These are phyloP conservation scores for Thielaviopsis euricoi DNA, from an alignment of 2,329 filamentous ascomycete species.

Conservation along the genomic window DNA sequence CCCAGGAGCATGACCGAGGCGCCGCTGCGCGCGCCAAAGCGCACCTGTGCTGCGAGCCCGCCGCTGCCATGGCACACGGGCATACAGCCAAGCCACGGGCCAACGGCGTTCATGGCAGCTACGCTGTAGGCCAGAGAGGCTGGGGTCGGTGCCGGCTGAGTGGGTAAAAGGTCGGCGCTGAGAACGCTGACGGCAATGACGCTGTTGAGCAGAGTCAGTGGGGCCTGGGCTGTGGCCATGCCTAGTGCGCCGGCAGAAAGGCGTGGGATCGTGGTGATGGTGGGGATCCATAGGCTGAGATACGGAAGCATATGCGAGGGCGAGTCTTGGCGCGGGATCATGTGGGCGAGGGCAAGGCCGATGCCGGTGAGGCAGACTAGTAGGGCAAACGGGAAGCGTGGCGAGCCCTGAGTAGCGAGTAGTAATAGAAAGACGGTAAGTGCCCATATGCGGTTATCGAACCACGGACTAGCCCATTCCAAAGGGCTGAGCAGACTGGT, in stretches of 20 bases:
- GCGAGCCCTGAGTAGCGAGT: conserved; percentile 47
- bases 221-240: conserved; percentile 71
- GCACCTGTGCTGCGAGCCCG: conserved; percentile 75
- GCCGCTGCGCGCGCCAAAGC: conserved; percentile 81
- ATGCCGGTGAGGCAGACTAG: conserved; percentile 54
- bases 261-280: conserved; percentile 22
- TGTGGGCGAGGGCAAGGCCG: conserved; percentile 37
- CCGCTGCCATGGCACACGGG: conserved; percentile 88
- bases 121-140: conserved; percentile 71
- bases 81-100: conserved; percentile 90
- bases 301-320: conserved; percentile 25
- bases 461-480: conserved; percentile 48
- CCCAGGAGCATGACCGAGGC: conserved; percentile 71
- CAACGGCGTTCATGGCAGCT: conserved; percentile 63
- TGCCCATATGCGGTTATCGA: conserved; percentile 68
- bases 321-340: conserved; percentile 17
- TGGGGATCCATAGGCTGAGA: background rate
- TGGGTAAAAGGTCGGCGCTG: conserved; percentile 58
- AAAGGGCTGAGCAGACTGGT: conserved; percentile 49
- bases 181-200: conserved; percentile 76
- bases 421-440: conserved; percentile 57
- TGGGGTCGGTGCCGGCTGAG: conserved; percentile 48
- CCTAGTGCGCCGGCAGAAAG: conserved; percentile 23
- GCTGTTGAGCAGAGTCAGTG: conserved; percentile 83
- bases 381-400: conserved; percentile 63